These are phyloP conservation scores for Solanum corneliomulleri DNA, from an alignment of 257 asterid species.

Conservation along the genomic window DNA sequence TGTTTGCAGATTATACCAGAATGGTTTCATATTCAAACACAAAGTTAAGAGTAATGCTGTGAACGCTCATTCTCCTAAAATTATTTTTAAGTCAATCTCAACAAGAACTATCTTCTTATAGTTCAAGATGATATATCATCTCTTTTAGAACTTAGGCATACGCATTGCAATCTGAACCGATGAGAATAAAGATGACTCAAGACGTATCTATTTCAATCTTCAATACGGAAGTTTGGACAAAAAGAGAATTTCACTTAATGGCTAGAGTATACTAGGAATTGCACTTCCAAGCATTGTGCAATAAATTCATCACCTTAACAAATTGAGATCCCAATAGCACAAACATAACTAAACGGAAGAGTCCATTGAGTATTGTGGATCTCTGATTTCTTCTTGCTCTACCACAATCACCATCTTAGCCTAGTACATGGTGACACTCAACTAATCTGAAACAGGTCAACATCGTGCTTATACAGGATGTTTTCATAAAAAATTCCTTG, in stretches of 20 bases:
- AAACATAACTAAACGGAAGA: background rate
- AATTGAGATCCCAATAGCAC: background rate
- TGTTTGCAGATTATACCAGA: background rate
- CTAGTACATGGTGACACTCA: background rate
- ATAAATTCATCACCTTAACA: background rate
- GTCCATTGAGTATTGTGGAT: background rate
- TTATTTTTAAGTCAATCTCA: background rate
- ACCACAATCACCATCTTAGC: background rate
- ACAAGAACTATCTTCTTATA: background rate
- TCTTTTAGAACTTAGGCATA: background rate
- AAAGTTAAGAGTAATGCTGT: background rate
- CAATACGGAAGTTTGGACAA: background rate
- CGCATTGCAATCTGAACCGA: background rate
- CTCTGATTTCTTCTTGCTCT: background rate
- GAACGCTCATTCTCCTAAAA: background rate
- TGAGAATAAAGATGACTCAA: background rate
- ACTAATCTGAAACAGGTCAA: background rate
- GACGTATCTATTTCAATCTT: background rate
- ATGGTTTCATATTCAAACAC: background rate
- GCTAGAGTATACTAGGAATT: background rate
- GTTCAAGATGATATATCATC: background rate
- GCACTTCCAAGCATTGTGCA: background rate
- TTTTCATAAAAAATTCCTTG: background rate
- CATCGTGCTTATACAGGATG: background rate
- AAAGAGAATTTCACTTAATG: background rate